Evolutionary conservation across 2,329 filamentous ascomycete species (phyloP), one percentile per base, ranked within the genome.

Genomic region (Curvularia verruculosa): DNA sequence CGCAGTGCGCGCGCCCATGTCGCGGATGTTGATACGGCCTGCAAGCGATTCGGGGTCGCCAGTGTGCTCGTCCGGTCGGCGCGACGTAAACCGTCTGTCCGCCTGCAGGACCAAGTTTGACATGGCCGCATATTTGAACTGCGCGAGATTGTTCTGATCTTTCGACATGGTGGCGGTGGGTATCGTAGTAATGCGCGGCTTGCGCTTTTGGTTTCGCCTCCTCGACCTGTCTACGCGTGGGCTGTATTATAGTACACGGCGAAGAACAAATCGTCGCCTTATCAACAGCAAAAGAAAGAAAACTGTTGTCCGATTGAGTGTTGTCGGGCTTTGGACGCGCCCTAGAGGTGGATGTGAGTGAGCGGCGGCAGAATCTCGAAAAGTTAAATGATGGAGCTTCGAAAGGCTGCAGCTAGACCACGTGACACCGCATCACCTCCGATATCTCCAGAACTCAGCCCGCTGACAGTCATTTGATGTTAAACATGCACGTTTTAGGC

Each of bases 91-190:
- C 71, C 95, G 89, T 81, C 93, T 89, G 83, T 99, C 95, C 82
- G 92, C 93, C 90, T 99, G 95, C 87, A 99, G 91, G 76, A 99
- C 95, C 92, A 99, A 89, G 87, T 99, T 99, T 82, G 95, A 99
- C 95, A 99, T 98, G 79, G 91, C 92, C 87, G 92, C 92, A 86
- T 97, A 96, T 81, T 97, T 97, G 86, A 96, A 97, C 81, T 96
- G 93, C 79, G 92, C 93, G 73, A 96, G 90, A 89, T 95, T 81
- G 72, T 85, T 73, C 58, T 62, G 62, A 37, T 69, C 66, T 43
- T 67, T 63, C 57, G 67, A 66, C 67, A 70, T 70, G 60, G 44
- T 65, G 59, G 56, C 55, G 60, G 60, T 63, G 46, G 59, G 49
- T 57, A 54, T 62, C 56, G 57, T 60, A 51, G 45, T 41, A 45